Percentiles rank a stretch among this genome's conserved stretches.
These are phyloP conservation scores for Persicaria tinctoria DNA, from an alignment of 148 eudicot genomes.

Conservation along the genomic window DNA sequence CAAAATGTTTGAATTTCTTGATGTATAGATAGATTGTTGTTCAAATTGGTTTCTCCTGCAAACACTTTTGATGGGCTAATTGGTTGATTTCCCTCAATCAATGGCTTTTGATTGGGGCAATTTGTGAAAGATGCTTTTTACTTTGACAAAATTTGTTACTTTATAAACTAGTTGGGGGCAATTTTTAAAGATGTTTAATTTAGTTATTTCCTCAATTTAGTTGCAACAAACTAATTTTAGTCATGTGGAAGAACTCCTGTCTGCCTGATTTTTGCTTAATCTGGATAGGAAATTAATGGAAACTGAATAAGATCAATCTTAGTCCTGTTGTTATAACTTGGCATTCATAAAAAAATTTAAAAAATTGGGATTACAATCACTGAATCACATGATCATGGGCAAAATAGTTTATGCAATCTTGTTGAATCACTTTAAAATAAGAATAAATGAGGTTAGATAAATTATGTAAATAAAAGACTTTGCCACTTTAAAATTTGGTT, in stretches of 20 bases:
- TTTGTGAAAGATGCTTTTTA: not conserved
- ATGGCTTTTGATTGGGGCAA: not conserved
- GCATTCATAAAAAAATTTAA: not conserved
- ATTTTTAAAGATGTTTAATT: not conserved
- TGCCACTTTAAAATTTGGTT: not conserved
- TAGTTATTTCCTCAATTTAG: too few relatives aligned
- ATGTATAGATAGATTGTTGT: too few relatives aligned
- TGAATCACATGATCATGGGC: not conserved
- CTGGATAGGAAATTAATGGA: not conserved
- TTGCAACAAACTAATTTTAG: too few relatives aligned
- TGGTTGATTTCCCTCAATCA: not conserved
- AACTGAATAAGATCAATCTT: not conserved
- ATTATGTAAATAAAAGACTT: too few relatives aligned
- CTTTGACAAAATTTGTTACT: too few relatives aligned
- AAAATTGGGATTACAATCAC: not conserved
- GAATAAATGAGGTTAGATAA: not conserved
- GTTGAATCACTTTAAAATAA: not conserved
- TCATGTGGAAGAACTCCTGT: not conserved
- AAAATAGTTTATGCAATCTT: constrained; percentile 1
- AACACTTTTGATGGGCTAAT: not conserved
- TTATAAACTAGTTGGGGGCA: too few relatives aligned
- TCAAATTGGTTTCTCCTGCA: not conserved
- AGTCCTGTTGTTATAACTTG: not conserved
- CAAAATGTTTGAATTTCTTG: not conserved
- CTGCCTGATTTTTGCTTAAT: constrained; percentile 7